These are phyloP conservation scores for Fomitopsis pulvina DNA, from an alignment of 768 basidiomycete species.

Conservation along the genomic window DNA sequence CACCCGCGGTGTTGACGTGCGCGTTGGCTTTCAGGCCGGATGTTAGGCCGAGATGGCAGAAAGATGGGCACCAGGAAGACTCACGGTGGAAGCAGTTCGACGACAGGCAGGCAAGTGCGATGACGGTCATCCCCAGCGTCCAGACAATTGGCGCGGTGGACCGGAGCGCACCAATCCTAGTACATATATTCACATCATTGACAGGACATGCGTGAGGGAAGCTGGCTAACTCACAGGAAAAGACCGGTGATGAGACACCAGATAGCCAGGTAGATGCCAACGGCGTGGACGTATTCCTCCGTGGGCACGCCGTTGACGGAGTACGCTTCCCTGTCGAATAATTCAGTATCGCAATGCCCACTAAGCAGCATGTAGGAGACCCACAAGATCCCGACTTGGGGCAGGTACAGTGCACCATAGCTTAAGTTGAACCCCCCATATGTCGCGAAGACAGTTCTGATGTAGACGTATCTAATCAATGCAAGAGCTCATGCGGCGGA, in stretches of 20 bases:
- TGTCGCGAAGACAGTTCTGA: constrained; percentile 4
- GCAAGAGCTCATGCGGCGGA: not conserved
- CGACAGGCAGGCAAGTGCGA: constrained; percentile 2
- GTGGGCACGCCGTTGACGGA: constrained; percentile 2
- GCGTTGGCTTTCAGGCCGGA: not conserved
- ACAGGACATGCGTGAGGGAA: not conserved
- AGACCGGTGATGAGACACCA: constrained; percentile 3
- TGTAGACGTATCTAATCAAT: not conserved
- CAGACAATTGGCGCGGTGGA: constrained; percentile 1
- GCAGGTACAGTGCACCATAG: constrained; percentile 5
- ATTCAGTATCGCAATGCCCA: not conserved
- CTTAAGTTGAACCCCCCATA: constrained; percentile 5
- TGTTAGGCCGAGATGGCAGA: not conserved
- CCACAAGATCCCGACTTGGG: constrained; percentile 1
- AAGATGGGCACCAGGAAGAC: not conserved
- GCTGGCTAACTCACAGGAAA: not conserved
- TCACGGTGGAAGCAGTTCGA: constrained; percentile 4
- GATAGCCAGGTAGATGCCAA: constrained; percentile 5
- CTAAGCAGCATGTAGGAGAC: not conserved
- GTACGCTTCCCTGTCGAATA: not conserved
- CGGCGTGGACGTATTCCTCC: constrained; percentile 1
- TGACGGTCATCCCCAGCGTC: constrained; percentile 3
- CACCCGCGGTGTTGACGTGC: constrained; percentile 2
- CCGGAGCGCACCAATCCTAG: constrained; percentile 4
- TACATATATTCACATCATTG: not conserved